A percentile compares a stretch with the other conserved stretches of the same genome.
These are phyloP conservation scores for Forsythia suspensa DNA, from an alignment of 257 asterid genomes.

Conservation along the genomic window DNA sequence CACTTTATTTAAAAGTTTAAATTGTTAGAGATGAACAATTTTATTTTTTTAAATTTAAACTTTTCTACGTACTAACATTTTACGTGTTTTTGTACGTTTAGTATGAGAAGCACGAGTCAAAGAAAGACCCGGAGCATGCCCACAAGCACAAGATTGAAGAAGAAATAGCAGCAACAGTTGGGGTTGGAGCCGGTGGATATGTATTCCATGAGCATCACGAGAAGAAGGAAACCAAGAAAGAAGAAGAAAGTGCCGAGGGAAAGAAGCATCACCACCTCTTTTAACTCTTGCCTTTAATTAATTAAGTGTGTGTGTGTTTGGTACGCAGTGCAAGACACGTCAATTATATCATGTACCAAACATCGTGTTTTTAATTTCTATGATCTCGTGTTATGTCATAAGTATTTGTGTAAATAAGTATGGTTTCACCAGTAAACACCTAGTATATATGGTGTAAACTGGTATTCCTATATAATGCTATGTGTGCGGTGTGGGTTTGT, in stretches of 20 bases:
- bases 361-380: not conserved
- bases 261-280: conserved; percentile 55
- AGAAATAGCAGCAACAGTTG: conserved; percentile 49
- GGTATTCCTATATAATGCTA: not conserved
- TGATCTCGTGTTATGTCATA: not conserved
- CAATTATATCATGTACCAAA: not conserved
- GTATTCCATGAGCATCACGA: conserved; percentile 75
- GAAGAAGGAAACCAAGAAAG: conserved; percentile 58
- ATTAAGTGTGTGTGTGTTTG: not conserved
- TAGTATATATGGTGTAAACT: not conserved
- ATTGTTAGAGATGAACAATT: not conserved
- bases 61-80: not conserved
- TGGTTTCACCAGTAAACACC: not conserved
- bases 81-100: conserved; percentile 13
- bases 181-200: conserved; percentile 65
- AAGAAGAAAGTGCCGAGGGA: conserved; percentile 52
- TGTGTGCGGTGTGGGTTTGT: not conserved
- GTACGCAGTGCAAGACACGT: not conserved
- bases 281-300: conserved; percentile 1
- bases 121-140: conserved; percentile 67
- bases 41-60: not conserved
- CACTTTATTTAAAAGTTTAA: too few species aligned
- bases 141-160: conserved; percentile 63
- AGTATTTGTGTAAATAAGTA: not conserved
- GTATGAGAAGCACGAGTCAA: conserved; percentile 74